Base-by-base conservation (phyloP, 495 filamentous ascomycete genomes). In the Penicillium longicatenatum region DNA sequence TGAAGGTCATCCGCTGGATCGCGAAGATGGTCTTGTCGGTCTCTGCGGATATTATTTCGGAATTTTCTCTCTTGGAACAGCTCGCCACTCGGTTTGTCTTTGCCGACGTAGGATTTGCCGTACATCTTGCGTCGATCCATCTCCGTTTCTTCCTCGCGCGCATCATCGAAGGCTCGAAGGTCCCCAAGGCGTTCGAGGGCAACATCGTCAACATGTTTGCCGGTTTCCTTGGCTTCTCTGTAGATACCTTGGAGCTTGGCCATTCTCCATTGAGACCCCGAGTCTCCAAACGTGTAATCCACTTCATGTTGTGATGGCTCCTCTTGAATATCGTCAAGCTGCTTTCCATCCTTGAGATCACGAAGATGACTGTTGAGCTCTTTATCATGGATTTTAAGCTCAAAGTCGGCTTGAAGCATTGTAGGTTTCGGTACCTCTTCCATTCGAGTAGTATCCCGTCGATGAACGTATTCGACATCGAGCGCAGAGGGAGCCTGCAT, bases 201-300 rank as follows among this genome's bases (percentile, higher is more conserved):
- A 52, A 97, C 75, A 26, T 92, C 90, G 24, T 98, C 93, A 17
- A 94, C 77, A 7, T 83, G 39, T 50, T 78, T 79, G 3, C 87
- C 87, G 10, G 76, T 86, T 65, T 93, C 87, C 62, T 96, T 82
- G 0, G 91, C 88, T 54, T 86, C 83, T 50, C 86, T 82, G 74
- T 96, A 96, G 17, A 96, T 87, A 7, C 87, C 89, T 62, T 89
- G 91, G 26, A 99, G 82, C 67, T 91, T 96, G 31, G 87, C 93
- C 93, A 98, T 97, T 45, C 94, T 86, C 93, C 95, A 99, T 59
- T 89, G 82, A 17, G 92, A 90, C 0, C 95, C 94, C 14, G 83
- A 70, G 70, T 99, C 95, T 17, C 94, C 94, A 73, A 99, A 96
- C 0, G 77, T 89, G 67, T 98, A 99, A 56, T 79, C 75, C 14